Evolutionary conservation across 2,329 filamentous ascomycete genomes (phyloP).

Genomic region (Cephalotrichum gorgonifer): DNA sequence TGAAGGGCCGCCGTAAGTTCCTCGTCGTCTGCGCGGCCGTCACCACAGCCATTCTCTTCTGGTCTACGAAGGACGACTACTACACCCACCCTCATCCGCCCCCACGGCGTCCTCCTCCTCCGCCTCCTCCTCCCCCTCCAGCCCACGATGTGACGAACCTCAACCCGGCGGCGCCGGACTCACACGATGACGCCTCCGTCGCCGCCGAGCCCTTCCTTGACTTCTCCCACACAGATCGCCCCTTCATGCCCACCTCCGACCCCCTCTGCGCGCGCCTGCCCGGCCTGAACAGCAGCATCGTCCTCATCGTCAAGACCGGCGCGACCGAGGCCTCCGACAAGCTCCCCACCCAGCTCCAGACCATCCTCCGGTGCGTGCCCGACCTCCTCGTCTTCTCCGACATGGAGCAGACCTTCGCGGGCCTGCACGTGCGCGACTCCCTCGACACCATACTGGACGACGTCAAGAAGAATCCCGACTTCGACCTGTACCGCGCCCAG

Average conservation of each 20-base stretch:
- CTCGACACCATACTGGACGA: constrained; percentile 27
- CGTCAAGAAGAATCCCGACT: constrained; percentile 29
- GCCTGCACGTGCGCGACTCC: constrained; percentile 29
- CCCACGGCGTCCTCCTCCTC: too few species aligned
- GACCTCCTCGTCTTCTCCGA: constrained; percentile 50
- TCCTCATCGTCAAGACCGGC: constrained; percentile 49
- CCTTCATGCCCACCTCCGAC: constrained; percentile 9
- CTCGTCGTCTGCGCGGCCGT: too few species aligned
- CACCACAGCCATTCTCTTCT: too few species aligned
- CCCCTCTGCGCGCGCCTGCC: constrained; percentile 27
- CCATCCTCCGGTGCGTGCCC: constrained; percentile 40
- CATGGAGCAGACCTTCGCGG: constrained; percentile 39
- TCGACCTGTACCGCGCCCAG: constrained; percentile 34
- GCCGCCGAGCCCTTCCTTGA: too few species aligned
- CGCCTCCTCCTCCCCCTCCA: too few species aligned
- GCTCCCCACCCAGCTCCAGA: constrained; percentile 44
- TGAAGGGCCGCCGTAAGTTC: too few species aligned
- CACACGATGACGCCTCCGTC: too few species aligned
- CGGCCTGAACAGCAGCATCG: constrained; percentile 27
- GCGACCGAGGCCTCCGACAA: constrained; percentile 44
- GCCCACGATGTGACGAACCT: too few species aligned
- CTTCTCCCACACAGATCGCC: constrained; percentile 2
- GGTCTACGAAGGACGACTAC: too few species aligned
- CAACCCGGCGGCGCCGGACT: too few species aligned
- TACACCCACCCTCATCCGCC: too few species aligned